Evolutionary conservation across 1,139 yeast species (phyloP), one percentile per base, ranked within the genome.

Genomic region (Kluyveromyces sp.): DNA sequence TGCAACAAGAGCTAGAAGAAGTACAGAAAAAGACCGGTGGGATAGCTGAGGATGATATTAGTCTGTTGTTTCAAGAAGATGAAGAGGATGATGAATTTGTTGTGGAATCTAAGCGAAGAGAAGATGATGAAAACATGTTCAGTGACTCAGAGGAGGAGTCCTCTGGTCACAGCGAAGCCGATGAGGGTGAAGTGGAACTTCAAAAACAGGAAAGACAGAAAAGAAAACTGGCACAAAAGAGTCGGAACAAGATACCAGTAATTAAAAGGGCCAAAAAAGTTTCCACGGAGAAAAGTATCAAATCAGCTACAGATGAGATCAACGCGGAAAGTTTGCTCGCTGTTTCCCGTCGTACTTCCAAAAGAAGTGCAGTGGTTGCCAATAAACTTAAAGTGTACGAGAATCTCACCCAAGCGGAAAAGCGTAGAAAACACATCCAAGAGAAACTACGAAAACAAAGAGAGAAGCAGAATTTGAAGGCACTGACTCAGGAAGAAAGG

Each of bases 401-500:
- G 55, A 80, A 81, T 52, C 66, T 92, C 49, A 75, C 80, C 49
- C 80, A 77, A 52, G 80, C 79, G 47, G 95, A 87, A 61, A 75
- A 74, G 41, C 73, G 84, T 51, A 73, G 85, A 48, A 82, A 81
- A 20, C 57, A 66, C 4, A 61, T 64, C 22, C 66, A 58, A 40
- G 63, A 62, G 31, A 69, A 57, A 36, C 41, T 60, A 26, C 46
- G 52, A 33, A 53, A 56, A 40, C 53, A 53, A 18, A 56, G 48
- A 64, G 51, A 61, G 73, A 44, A 66, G 63, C 52, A 63, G 61
- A 63, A 63, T 46, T 73, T 74, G 43, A 68, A 70, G 13, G 80
- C 75, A 51, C 60, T 84, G 60, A 88, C 98, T 0, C 95, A 92
- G 56, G 95, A 83, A 49, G 95, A 92, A 59, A 71, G 89, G 46